Percentiles rank a stretch among this genome's conserved stretches.
Evolutionary conservation across 2,329 filamentous ascomycete species (phyloP).

Genomic region (Diatrype stigma): DNA sequence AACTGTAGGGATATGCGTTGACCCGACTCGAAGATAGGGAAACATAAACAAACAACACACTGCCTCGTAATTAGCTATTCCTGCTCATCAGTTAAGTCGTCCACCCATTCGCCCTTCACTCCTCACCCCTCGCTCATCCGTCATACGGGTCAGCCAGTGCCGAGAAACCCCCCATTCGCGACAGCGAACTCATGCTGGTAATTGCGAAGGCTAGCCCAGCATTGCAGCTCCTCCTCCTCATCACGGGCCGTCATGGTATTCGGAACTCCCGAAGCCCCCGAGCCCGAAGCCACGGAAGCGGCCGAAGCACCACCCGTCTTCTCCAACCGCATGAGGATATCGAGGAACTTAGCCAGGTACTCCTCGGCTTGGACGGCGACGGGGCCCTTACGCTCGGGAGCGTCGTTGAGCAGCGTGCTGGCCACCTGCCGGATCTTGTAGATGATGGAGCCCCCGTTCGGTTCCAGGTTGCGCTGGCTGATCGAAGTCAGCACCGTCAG

Average conservation of each 20-base stretch:
- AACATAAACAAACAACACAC: no score
- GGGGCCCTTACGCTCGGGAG: slow-evolving; percentile 47
- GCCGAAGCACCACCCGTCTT: slow-evolving; percentile 54
- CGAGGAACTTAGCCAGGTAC: slow-evolving; percentile 67
- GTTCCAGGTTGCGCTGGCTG: slow-evolving; percentile 80
- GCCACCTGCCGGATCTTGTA: slow-evolving; percentile 83
- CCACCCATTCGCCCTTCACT: no score
- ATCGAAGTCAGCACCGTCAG: slow-evolving; percentile 72
- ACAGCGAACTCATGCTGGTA: slow-evolving; percentile 71
- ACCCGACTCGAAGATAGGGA: no score
- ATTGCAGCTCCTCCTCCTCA: slow-evolving; percentile 71
- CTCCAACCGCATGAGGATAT: slow-evolving; percentile 71
- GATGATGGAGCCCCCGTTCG: slow-evolving; percentile 61
- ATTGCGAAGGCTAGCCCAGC: slow-evolving; percentile 76
- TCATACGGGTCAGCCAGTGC: slow-evolving; percentile 7
- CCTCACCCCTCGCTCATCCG: no score
- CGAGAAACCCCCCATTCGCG: slow-evolving; percentile 55
- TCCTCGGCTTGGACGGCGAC: slow-evolving; percentile 59
- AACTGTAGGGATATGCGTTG: no score
- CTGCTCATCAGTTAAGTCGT: no score
- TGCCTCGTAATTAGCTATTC: no score
- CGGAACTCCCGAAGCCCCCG: no score
- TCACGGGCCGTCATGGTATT: slow-evolving; percentile 53
- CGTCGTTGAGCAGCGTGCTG: slow-evolving; percentile 66
- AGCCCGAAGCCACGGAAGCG: no score